Percentiles rank a stretch among this genome's conserved stretches.
phyloP scores from a whole-genome alignment of 169 alveolate genomes.

The Blepharisma undulans region DNA sequence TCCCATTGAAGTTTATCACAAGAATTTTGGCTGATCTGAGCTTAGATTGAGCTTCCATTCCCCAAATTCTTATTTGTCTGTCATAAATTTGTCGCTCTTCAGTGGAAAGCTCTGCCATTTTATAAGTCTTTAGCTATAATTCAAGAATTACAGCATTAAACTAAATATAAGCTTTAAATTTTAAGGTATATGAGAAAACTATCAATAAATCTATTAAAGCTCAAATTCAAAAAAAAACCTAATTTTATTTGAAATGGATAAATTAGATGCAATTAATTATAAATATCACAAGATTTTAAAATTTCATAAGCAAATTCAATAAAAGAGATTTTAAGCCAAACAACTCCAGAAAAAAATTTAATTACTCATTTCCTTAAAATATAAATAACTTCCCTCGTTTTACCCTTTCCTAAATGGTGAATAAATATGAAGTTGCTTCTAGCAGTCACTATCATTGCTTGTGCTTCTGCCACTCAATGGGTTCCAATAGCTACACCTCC shows the following conservation, averaged over 20 bases:
- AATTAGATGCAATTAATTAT: too few relatives aligned
- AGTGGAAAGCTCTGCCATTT: neutral
- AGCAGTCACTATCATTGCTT: neutral
- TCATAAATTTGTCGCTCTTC: slow-evolving; percentile 14
- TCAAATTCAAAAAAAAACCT: too few relatives aligned
- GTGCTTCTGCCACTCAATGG: neutral
- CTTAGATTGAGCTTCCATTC: neutral
- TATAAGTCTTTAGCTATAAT: neutral
- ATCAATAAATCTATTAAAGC: neutral
- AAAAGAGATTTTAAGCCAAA: too few relatives aligned
- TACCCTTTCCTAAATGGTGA: neutral
- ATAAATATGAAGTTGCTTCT: slow-evolving; percentile 24
- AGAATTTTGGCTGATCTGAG: neutral
- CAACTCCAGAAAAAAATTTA: neutral
- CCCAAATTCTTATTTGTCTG: slow-evolving; percentile 32
- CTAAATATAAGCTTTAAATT: neutral
- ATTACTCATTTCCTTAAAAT: neutral
- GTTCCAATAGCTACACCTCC: slow-evolving; percentile 6
- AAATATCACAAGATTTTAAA: neutral
- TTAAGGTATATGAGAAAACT: neutral
- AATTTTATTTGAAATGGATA: too few relatives aligned
- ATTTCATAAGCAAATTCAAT: neutral
- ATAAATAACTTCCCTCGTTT: neutral
- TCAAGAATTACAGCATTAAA: neutral
- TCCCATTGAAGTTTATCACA: neutral